Evolutionary conservation across 352 stramenopile genomes (phyloP).

Genomic region (Thalassiosira mediterranea): DNA sequence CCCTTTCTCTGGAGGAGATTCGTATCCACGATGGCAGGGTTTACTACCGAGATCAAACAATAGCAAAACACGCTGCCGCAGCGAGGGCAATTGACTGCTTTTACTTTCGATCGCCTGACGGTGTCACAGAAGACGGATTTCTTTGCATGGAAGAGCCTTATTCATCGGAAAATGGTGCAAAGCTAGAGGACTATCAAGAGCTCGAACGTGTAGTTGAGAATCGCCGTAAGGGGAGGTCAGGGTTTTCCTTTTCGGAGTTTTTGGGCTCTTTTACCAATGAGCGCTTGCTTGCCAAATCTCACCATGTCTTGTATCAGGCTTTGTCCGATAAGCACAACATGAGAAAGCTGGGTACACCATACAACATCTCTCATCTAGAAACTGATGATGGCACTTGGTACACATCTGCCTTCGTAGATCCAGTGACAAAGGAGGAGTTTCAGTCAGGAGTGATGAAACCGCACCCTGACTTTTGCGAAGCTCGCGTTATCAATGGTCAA

Average conservation of each 20-base stretch:
- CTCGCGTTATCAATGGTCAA: slow-evolving; percentile 26
- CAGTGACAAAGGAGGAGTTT: slow-evolving; percentile 39
- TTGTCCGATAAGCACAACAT: background rate
- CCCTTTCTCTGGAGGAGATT: slow-evolving; percentile 1
- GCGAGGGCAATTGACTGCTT: slow-evolving; percentile 37
- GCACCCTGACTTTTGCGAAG: slow-evolving; percentile 12
- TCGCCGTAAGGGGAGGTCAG: no score
- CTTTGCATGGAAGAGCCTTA: slow-evolving; percentile 37
- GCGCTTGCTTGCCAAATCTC: background rate
- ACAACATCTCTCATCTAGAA: background rate
- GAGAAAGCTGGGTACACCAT: background rate
- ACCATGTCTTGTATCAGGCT: background rate
- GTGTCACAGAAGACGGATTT: background rate
- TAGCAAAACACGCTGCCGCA: slow-evolving; percentile 32
- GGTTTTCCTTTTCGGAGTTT: background rate
- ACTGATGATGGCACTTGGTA: slow-evolving; percentile 14
- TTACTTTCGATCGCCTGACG: slow-evolving; percentile 4
- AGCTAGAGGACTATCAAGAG: background rate
- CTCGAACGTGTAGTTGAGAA: background rate
- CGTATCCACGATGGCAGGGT: slow-evolving; percentile 17
- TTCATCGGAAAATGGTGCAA: slow-evolving; percentile 4
- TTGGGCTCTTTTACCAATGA: background rate
- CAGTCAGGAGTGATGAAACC: slow-evolving; percentile 26
- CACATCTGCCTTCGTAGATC: slow-evolving; percentile 37
- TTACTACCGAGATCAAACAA: slow-evolving; percentile 30